A percentile compares a stretch with the other conserved stretches of the same genome.
These are phyloP conservation scores for Colletotrichum musicola DNA, from an alignment of 2,329 filamentous ascomycete species.

Conservation along the genomic window DNA sequence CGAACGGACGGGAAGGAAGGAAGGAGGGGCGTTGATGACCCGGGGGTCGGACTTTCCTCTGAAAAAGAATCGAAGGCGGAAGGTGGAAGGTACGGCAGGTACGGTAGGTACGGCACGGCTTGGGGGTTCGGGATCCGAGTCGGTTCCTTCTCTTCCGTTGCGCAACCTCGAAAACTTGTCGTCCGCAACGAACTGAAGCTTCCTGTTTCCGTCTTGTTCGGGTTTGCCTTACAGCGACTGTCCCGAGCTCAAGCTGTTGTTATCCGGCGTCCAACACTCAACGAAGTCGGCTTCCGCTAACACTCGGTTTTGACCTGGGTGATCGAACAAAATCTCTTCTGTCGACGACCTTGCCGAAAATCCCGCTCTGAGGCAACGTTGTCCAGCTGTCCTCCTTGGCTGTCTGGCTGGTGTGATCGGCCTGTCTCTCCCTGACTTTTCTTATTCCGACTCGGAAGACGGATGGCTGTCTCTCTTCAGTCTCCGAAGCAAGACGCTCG, in stretches of 20 bases:
- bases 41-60: constrained; percentile 29
- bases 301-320: no score
- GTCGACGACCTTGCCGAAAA: constrained; percentile 1
- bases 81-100: background rate
- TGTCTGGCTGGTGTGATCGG: constrained; percentile 8
- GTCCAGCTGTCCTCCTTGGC: constrained; percentile 1
- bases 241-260: no score
- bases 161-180: background rate
- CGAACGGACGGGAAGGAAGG: constrained; percentile 25
- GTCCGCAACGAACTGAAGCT: background rate
- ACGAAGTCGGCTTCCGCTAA: no score
- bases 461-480: constrained; percentile 28
- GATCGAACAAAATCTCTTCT: background rate
- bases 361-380: constrained; percentile 15
- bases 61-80: constrained; percentile 6
- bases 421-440: constrained; percentile 34
- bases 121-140: background rate
- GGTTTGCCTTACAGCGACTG: background rate
- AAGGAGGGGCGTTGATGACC: constrained; percentile 34
- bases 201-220: background rate
- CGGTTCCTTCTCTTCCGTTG: background rate
- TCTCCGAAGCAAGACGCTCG: constrained; percentile 34
- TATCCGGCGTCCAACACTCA: no score
- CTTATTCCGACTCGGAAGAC: constrained; percentile 34
- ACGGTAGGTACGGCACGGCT: background rate